These are phyloP conservation scores for Phalaenopsis aphrodite DNA, from an alignment of 106 monocot genomes.

Conservation along the genomic window DNA sequence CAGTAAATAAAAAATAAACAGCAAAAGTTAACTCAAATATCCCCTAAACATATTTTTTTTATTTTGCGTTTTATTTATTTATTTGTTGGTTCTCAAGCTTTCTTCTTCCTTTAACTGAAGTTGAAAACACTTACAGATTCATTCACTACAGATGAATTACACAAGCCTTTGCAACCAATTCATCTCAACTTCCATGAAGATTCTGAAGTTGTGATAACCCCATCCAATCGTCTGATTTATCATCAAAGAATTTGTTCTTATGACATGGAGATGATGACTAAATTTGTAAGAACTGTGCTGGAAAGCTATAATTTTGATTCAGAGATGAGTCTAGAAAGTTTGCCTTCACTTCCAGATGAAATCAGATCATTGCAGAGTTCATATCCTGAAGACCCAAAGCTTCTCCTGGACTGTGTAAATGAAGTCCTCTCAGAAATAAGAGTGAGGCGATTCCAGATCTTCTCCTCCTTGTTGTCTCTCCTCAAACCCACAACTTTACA, in stretches of 20 bases:
- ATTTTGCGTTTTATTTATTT: no score
- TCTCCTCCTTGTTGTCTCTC: constrained; percentile 16
- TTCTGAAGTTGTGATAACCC: constrained; percentile 2
- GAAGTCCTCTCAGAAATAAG: constrained; percentile 35
- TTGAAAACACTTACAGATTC: neutral
- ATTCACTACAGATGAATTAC: constrained; percentile 15
- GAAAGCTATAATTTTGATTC: constrained; percentile 1
- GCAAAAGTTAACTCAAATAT: no score
- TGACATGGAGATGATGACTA: constrained; percentile 15
- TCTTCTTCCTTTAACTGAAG: neutral
- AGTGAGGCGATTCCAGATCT: constrained; percentile 15
- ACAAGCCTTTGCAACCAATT: neutral
- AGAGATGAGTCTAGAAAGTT: constrained; percentile 14
- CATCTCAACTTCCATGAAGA: constrained; percentile 16
- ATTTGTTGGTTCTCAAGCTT: no score
- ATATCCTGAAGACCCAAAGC: constrained; percentile 16
- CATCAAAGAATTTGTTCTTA: constrained; percentile 8
- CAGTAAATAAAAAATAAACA: no score
- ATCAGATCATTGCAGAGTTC: neutral
- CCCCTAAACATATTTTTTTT: no score
- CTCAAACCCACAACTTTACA: constrained; percentile 3
- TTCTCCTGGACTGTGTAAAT: constrained; percentile 37
- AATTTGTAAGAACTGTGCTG: constrained; percentile 17
- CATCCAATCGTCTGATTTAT: constrained; percentile 5
- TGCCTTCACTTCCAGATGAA: constrained; percentile 20